phyloP scores from a whole-genome alignment of 2,329 filamentous ascomycete species.

The Boeremia exigua region DNA sequence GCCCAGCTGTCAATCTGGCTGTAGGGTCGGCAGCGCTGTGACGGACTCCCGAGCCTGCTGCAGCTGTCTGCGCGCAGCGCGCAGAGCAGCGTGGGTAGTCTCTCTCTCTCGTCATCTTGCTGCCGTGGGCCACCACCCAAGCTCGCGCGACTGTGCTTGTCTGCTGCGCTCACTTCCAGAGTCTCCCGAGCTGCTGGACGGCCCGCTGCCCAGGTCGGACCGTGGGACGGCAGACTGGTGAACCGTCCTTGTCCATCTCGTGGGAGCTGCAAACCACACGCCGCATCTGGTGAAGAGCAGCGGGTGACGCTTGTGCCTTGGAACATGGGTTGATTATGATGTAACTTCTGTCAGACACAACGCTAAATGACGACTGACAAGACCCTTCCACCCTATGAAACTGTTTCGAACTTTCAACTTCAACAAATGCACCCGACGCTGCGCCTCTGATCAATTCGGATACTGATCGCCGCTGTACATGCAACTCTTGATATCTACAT shows the following conservation, averaged over 20 bases:
- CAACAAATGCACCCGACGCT: too few species aligned
- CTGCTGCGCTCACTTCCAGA: too few species aligned
- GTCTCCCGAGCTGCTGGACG: conserved; percentile 19
- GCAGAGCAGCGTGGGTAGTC: too few species aligned
- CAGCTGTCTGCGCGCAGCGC: background rate
- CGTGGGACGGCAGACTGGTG: conserved; percentile 24
- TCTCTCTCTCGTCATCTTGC: too few species aligned
- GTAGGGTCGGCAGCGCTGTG: conserved; percentile 9
- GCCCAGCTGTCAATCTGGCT: conserved; percentile 11
- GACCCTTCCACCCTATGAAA: background rate
- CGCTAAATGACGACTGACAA: conserved; percentile 3
- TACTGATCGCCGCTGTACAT: too few species aligned
- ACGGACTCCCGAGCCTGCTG: background rate
- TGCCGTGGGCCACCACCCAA: too few species aligned
- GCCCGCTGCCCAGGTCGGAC: conserved; percentile 31
- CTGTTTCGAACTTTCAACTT: background rate
- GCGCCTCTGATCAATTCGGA: too few species aligned
- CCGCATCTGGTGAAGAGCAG: conserved; percentile 9
- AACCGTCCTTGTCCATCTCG: conserved; percentile 8
- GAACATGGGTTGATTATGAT: conserved; percentile 5
- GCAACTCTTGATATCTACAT: background rate
- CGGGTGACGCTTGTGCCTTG: conserved; percentile 2
- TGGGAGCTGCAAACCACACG: conserved; percentile 2
- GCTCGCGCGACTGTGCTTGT: too few species aligned
- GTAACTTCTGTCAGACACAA: background rate